Conservation (phyloP, 768 basidiomycete genomes). For the Amanita rimosa region DNA sequence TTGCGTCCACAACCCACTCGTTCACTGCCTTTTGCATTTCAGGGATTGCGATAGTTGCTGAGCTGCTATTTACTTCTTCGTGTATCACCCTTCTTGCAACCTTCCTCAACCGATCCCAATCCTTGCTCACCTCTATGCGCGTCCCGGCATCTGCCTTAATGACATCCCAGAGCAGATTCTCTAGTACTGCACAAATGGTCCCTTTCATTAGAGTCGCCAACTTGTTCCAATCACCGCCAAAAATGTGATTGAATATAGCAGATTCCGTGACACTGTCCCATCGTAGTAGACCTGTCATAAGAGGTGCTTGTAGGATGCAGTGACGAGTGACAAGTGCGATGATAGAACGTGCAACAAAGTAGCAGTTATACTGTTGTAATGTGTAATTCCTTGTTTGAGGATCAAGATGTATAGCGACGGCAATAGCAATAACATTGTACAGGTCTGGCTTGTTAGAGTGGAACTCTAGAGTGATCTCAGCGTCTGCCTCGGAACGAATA, state of each 20-base stretch:
- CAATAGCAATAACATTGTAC: neutral
- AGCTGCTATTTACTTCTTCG: neutral
- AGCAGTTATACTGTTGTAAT: constrained; percentile 2
- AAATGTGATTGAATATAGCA: neutral
- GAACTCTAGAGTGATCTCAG: neutral
- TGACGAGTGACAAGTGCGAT: neutral
- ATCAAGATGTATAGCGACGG: neutral
- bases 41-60: neutral
- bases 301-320: neutral
- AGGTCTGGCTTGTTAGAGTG: neutral
- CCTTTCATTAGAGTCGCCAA: neutral
- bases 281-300: neutral
- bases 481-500: neutral
- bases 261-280: neutral
- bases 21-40: neutral
- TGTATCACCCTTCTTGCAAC: neutral
- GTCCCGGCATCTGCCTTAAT: neutral
- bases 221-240: neutral
- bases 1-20: neutral
- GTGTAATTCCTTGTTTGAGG: neutral
- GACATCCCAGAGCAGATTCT: neutral
- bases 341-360: constrained; percentile 2
- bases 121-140: neutral
- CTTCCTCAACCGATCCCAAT: neutral
- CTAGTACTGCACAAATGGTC: neutral